Percentiles rank a stretch among this genome's conserved stretches.
These are phyloP conservation scores for Rosa lucieae DNA, from an alignment of 306 rosid species.

Conservation along the genomic window DNA sequence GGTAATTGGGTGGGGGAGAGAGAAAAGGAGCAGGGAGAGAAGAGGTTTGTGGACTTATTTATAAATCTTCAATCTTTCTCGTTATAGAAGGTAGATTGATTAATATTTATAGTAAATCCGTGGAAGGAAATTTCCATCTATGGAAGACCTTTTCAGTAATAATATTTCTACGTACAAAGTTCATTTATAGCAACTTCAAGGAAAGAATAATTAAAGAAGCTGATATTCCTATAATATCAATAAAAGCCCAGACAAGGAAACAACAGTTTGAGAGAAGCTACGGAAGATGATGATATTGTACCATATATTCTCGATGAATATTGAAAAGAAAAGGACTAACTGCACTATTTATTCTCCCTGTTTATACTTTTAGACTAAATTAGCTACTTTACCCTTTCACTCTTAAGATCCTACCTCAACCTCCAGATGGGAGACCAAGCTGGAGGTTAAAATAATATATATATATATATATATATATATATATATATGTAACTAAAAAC, in stretches of 20 bases:
- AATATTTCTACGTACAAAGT: background rate
- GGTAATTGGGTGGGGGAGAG: background rate
- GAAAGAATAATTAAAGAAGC: background rate
- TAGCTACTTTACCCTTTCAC: no score
- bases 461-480: no score
- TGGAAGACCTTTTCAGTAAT: background rate
- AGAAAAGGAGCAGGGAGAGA: background rate
- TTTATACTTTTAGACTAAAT: no score
- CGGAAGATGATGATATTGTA: background rate
- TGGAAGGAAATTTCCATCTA: background rate
- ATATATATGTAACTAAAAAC: no score
- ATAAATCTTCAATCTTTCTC: background rate
- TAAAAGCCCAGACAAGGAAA: background rate
- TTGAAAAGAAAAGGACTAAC: background rate
- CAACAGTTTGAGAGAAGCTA: background rate
- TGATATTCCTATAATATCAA: background rate
- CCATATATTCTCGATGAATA: no score
- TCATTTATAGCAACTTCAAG: conserved; percentile 1
- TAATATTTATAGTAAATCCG: background rate
- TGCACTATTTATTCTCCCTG: no score
- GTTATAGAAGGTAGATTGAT: background rate
- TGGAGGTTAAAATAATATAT: no score
- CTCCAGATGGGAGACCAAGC: no score
- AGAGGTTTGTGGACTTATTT: background rate
- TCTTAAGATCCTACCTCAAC: no score